phyloP scores from a whole-genome alignment of 257 asterid genomes.

The Rubia yunnanensis region DNA sequence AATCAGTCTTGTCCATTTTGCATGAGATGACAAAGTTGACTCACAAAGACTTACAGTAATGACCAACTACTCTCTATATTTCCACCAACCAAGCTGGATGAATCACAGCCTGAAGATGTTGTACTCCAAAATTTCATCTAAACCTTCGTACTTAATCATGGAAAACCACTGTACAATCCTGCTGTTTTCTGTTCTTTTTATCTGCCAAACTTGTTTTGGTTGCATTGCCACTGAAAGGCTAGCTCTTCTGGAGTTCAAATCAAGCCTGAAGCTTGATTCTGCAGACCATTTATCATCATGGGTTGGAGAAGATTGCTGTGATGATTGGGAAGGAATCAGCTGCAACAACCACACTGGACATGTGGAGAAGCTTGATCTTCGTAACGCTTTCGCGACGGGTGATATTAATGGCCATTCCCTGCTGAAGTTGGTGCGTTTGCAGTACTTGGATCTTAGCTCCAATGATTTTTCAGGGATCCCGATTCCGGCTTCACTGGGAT shows the following conservation, averaged over 20 bases:
- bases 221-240: neutral
- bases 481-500: neutral
- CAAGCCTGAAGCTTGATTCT: conserved; percentile 3
- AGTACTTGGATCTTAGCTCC: conserved; percentile 3
- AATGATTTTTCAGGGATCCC: neutral
- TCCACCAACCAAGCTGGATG: too few relatives aligned
- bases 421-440: neutral
- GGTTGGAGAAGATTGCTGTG: conserved; percentile 8
- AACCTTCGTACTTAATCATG: neutral
- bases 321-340: neutral
- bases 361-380: conserved; percentile 1
- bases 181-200: neutral
- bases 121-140: too few relatives aligned
- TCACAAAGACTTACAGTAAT: too few relatives aligned
- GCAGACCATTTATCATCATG: conserved; percentile 17
- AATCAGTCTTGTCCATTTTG: neutral
- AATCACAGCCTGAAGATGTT: too few relatives aligned
- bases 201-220: neutral
- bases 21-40: neutral
- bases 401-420: neutral
- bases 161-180: neutral
- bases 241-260: conserved; percentile 1
- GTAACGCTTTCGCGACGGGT: neutral
- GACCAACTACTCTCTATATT: too few relatives aligned
- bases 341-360: conserved; percentile 1